phyloP scores from a whole-genome alignment of 2,329 filamentous ascomycete genomes.

The Capronia epimyces region DNA sequence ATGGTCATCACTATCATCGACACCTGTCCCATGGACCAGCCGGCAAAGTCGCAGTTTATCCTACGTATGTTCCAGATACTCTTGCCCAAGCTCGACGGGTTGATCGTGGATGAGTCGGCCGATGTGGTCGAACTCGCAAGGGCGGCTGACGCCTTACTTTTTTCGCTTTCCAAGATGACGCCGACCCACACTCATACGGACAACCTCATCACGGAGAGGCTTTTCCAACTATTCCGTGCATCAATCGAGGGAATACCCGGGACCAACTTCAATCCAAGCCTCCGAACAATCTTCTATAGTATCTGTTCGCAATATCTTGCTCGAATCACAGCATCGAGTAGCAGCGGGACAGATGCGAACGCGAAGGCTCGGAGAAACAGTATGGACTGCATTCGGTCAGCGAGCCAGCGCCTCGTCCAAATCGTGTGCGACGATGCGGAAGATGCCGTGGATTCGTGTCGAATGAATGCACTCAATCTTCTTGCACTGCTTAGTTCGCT shows the following conservation, averaged over 20 bases:
- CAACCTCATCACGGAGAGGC: slow-evolving; percentile 77
- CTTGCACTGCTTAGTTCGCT: slow-evolving; percentile 71
- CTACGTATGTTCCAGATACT: slow-evolving; percentile 82
- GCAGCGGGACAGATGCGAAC: slow-evolving; percentile 44
- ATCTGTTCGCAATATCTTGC: slow-evolving; percentile 83
- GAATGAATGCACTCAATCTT: slow-evolving; percentile 80
- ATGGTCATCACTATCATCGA: slow-evolving; percentile 78
- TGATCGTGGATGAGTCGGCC: slow-evolving; percentile 61
- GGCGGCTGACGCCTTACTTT: slow-evolving; percentile 62
- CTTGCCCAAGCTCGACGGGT: slow-evolving; percentile 77
- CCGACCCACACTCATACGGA: slow-evolving; percentile 42
- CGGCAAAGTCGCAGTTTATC: slow-evolving; percentile 68
- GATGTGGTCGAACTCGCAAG: slow-evolving; percentile 72
- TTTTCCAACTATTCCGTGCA: slow-evolving; percentile 86
- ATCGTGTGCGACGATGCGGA: slow-evolving; percentile 91
- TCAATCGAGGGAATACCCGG: slow-evolving; percentile 74
- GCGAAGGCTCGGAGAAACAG: slow-evolving; percentile 47
- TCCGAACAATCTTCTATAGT: slow-evolving; percentile 83
- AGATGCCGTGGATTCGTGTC: slow-evolving; percentile 71
- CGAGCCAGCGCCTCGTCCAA: slow-evolving; percentile 76
- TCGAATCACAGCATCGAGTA: slow-evolving; percentile 52
- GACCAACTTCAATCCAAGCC: slow-evolving; percentile 59
- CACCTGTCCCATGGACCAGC: slow-evolving; percentile 70
- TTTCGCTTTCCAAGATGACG: slow-evolving; percentile 30
- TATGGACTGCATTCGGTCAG: slow-evolving; percentile 66